Conservation (phyloP, 78 protist genomes). For the Reticulomyxa filosa region DNA sequence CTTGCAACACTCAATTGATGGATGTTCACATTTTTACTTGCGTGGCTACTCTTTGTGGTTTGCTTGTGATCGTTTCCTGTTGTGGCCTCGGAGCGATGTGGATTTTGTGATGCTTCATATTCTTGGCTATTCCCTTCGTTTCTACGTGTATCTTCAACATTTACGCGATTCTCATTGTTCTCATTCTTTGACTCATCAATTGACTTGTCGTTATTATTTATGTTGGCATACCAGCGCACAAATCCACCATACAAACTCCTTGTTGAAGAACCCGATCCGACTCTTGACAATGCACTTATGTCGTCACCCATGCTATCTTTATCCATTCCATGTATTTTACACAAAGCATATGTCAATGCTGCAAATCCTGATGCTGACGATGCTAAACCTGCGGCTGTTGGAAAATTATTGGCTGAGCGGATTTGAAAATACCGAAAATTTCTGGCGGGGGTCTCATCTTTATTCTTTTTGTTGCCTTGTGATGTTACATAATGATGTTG, state of each 20-base stretch:
- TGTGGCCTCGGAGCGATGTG: too few relatives aligned
- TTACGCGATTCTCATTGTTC: neutral
- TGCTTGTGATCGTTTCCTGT: too few relatives aligned
- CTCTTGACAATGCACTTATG: slow-evolving; percentile 38
- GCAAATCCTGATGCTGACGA: slow-evolving; percentile 79
- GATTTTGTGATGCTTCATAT: too few relatives aligned
- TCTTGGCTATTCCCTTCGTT: neutral
- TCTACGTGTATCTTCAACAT: neutral
- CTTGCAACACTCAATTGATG: neutral
- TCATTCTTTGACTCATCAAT: neutral
- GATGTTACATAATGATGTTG: too few relatives aligned
- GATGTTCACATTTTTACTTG: neutral
- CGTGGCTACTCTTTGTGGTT: too few relatives aligned
- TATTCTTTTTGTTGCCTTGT: too few relatives aligned
- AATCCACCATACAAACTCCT: slow-evolving; percentile 82
- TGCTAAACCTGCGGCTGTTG: slow-evolving; percentile 89
- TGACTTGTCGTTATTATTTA: neutral
- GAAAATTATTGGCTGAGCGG: too few relatives aligned
- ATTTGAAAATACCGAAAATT: too few relatives aligned
- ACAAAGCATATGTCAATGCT: neutral
- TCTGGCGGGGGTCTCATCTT: too few relatives aligned
- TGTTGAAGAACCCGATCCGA: slow-evolving; percentile 93
- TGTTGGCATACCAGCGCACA: slow-evolving; percentile 82
- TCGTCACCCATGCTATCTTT: slow-evolving; percentile 18
- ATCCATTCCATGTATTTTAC: too few relatives aligned